These are phyloP conservation scores for Thelonectria discophora DNA, from an alignment of 2,329 filamentous ascomycete species.

Conservation along the genomic window DNA sequence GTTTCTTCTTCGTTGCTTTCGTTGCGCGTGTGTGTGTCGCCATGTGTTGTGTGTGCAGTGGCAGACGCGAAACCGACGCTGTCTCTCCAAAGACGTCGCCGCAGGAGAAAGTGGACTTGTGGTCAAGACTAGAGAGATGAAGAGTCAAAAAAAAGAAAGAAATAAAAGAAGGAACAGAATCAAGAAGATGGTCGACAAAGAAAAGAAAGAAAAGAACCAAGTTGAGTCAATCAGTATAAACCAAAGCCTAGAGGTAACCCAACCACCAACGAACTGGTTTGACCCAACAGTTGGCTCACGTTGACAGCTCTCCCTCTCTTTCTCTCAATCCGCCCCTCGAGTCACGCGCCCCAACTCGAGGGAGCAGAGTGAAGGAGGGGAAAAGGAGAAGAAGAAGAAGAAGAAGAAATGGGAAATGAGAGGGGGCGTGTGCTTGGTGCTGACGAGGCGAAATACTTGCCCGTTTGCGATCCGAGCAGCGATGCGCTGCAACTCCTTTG, in stretches of 20 bases:
- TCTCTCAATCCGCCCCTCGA: background rate
- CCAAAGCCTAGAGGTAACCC: background rate
- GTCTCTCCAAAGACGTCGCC: background rate
- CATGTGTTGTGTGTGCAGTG: background rate
- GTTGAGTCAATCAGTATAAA: background rate
- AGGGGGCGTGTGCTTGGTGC: too few species aligned
- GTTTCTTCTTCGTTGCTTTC: background rate
- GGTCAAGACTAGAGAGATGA: background rate
- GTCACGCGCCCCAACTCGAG: background rate
- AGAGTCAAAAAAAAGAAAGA: background rate
- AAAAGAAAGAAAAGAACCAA: background rate
- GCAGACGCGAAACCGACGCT: background rate
- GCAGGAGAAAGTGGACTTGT: background rate
- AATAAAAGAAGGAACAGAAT: background rate
- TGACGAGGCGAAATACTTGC: background rate
- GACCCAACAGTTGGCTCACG: background rate
- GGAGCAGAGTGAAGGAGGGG: background rate
- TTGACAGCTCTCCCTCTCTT: too few species aligned
- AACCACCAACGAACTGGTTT: too few species aligned
- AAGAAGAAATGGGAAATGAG: background rate
- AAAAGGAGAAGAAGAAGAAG: background rate
- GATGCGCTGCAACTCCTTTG: background rate
- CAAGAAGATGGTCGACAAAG: background rate
- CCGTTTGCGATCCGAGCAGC: background rate
- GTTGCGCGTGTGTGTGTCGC: too few species aligned